Evolutionary conservation across 805 yeast genomes (phyloP).

Genomic region (Cyberlindnera xylosilytica): DNA sequence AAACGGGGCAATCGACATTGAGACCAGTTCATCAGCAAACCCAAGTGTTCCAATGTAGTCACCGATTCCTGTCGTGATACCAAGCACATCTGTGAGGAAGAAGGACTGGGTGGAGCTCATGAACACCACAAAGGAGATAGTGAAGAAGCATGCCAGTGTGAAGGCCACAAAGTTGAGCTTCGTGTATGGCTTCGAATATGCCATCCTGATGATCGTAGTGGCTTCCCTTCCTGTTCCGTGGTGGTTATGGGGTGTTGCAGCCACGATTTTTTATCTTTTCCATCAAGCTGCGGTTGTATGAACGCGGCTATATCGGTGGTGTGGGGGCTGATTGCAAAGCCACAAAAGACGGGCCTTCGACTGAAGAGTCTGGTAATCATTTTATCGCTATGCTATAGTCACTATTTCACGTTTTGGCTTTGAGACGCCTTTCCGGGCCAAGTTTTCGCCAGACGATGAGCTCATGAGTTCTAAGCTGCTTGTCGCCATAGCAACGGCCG

Average conservation of each 20-base stretch:
- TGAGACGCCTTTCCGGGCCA: too few species aligned
- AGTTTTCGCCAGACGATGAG: too few species aligned
- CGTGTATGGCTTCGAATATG: conserved; percentile 19
- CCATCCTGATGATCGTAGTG: conserved; percentile 4
- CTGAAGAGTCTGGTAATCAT: too few species aligned
- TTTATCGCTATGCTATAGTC: too few species aligned
- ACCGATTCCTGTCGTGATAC: conserved; percentile 34
- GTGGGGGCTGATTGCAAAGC: too few species aligned
- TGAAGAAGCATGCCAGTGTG: conserved; percentile 35
- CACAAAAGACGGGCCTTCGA: too few species aligned
- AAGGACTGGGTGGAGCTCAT: conserved; percentile 43
- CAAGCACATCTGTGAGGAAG: conserved; percentile 37
- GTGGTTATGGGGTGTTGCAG: too few species aligned
- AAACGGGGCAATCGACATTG: conserved; percentile 53
- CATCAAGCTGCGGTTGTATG: neutral
- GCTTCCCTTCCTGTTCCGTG: too few species aligned
- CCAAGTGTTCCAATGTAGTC: conserved; percentile 47
- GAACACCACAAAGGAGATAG: conserved; percentile 42
- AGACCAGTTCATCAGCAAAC: conserved; percentile 56
- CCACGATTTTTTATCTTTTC: conserved; percentile 8
- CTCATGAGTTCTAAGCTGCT: too few species aligned
- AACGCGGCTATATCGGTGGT: conserved; percentile 1
- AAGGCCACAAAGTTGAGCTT: conserved; percentile 31
- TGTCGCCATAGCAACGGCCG: too few species aligned
- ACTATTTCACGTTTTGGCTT: too few species aligned